Evolutionary conservation across 495 filamentous ascomycete genomes (phyloP).

Genomic region (Aspergillus biplanus): DNA sequence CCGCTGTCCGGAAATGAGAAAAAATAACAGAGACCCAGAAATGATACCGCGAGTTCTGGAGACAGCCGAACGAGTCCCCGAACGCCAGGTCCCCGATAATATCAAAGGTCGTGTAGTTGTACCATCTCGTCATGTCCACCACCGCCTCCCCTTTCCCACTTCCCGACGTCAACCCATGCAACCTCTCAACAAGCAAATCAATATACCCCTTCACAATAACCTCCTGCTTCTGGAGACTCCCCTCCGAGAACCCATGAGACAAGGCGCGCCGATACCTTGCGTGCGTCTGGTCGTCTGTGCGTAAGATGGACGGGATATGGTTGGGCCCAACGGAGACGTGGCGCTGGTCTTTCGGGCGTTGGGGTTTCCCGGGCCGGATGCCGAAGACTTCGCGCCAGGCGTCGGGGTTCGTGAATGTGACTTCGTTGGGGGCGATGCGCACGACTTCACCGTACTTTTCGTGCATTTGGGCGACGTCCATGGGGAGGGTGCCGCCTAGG

Average conservation of each 20-base stretch:
- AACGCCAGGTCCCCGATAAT: conserved; percentile 61
- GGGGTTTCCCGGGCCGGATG: not conserved
- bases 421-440: conserved; percentile 56
- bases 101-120: conserved; percentile 61
- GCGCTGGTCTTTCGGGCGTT: not conserved
- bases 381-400: conserved; percentile 17
- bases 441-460: conserved; percentile 51
- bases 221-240: conserved; percentile 54
- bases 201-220: conserved; percentile 50
- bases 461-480: conserved; percentile 20
- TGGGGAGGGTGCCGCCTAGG: not conserved
- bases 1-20: too few species aligned
- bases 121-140: conserved; percentile 50
- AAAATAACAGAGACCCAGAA: conserved; percentile 42
- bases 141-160: conserved; percentile 6
- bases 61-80: conserved; percentile 58
- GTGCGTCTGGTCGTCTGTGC: conserved; percentile 18
- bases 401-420: conserved; percentile 2
- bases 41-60: conserved; percentile 47
- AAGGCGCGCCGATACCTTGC: conserved; percentile 33
- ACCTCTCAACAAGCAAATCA: conserved; percentile 47
- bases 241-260: conserved; percentile 55
- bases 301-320: not conserved
- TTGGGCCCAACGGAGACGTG: not conserved
- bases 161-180: conserved; percentile 31